Evolutionary conservation across 2,329 filamentous ascomycete genomes (phyloP), one percentile per base, ranked within the genome.

Genomic region (Pseudogymnoascus sp.): DNA sequence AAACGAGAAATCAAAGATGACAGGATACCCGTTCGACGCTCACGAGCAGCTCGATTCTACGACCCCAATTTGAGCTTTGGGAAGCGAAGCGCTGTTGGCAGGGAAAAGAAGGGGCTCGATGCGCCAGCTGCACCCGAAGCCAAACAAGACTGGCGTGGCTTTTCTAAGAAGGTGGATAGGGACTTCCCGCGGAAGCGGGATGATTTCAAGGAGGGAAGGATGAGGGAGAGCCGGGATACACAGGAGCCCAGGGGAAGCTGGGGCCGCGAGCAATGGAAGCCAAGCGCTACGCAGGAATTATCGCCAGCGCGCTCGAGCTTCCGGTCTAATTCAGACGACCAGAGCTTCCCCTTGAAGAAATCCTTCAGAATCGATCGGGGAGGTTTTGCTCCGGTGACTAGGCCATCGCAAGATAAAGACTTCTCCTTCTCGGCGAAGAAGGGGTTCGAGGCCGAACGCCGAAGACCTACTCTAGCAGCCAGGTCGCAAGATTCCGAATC

Each of bases 31-130:
- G 74, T 76, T 3, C 76, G 78, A 69, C 78, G 60, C n/a, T 63
- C 82, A 5, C 77, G 83, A 46, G 74, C 76, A 56, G 78, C 80
- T 36, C 77, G 83, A 4, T 86, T 86, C 69, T 73, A 80, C 59
- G 78, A 85, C 64, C 78, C 80, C 0, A 73, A 78, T 1, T 76
- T 72, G 16, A 65, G 70, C 1, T 84, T 84, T 69, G 84, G 83
- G 16, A 83, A 83, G 73, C 78, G 74, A 53, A 86, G 84, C 66
- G 65, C 84, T 14, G 83, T 86, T 1, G 84, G 83, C 62, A 75
- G 81, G 68, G 70, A 82, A 31, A 71, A 74, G 56, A 72, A 76
- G 2, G 69, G 75, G 23, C 9, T 75, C 21, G 59, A 60, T n/a
- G 60, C 31, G 12, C 49, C 49, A 34, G 28, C 59, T 34, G 14